phyloP scores from a whole-genome alignment of 108 stramenopile species.

The Fragilariopsis cylindrus region DNA sequence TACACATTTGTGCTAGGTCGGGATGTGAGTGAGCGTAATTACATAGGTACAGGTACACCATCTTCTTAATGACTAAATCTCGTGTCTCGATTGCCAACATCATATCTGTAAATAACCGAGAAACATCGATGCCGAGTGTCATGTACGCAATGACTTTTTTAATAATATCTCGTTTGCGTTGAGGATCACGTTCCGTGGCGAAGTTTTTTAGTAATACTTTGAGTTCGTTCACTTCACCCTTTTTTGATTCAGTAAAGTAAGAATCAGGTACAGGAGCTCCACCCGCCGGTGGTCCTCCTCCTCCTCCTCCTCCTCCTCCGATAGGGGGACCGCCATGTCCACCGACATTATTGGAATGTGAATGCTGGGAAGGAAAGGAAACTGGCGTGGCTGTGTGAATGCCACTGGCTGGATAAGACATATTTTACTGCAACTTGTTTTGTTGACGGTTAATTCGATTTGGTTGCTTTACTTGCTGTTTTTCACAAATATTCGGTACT shows the following conservation, averaged over 20 bases:
- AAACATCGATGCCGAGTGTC: conserved; percentile 99
- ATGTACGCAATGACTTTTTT: conserved; percentile 99
- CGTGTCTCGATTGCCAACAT: conserved; percentile 94
- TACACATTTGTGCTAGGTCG: conserved; percentile 99
- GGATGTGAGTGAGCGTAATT: conserved; percentile 96
- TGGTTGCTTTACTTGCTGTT: no score
- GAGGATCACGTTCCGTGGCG: conserved; percentile 86
- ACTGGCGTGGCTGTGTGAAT: conserved; percentile 5
- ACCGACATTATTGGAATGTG: not conserved
- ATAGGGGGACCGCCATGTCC: conserved; percentile 13
- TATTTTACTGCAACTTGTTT: not conserved
- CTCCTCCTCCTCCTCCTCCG: not conserved
- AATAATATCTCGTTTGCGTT: conserved; percentile 97
- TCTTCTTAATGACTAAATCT: conserved; percentile 99
- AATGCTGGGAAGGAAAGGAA: conserved; percentile 11
- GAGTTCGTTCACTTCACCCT: conserved; percentile 96
- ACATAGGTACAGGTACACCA: conserved; percentile 97
- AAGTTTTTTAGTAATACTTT: conserved; percentile 90
- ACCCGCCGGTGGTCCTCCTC: conserved; percentile 24
- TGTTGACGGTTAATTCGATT: no score
- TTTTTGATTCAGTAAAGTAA: conserved; percentile 94
- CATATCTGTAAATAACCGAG: conserved; percentile 98
- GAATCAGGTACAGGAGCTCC: conserved; percentile 64
- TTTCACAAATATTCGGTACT: no score
- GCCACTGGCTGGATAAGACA: not conserved